Conservation (phyloP, 202 grass and related monocot species). For the Schoenoplectus tabernaemontani region DNA sequence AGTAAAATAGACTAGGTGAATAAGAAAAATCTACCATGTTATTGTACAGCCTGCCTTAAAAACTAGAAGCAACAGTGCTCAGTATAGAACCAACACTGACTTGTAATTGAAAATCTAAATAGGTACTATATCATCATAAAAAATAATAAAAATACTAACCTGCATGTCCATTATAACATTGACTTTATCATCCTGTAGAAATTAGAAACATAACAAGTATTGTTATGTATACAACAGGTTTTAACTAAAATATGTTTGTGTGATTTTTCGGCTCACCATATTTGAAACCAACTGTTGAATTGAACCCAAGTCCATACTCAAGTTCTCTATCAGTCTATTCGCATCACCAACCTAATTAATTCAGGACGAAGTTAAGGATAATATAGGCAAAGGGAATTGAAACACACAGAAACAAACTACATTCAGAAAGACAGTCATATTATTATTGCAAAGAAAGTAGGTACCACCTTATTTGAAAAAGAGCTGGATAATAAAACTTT, state of each 20-base stretch:
- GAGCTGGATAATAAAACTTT: neutral
- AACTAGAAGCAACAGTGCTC: neutral
- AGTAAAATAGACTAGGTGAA: neutral
- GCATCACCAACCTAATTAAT: constrained; percentile 62
- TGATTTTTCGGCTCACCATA: constrained; percentile 42
- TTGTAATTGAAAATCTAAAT: neutral
- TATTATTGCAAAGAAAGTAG: neutral
- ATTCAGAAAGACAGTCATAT: neutral
- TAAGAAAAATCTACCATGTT: neutral
- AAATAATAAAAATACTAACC: constrained; percentile 23
- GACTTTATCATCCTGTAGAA: constrained; percentile 67
- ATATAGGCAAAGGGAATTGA: neutral
- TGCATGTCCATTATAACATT: constrained; percentile 76
- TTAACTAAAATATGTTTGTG: neutral
- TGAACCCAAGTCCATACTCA: constrained; percentile 57
- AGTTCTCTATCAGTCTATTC: constrained; percentile 55
- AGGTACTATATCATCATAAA: neutral
- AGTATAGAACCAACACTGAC: neutral
- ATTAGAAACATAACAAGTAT: neutral
- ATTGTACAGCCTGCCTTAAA: neutral
- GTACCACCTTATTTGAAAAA: neutral
- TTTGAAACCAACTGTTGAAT: constrained; percentile 76
- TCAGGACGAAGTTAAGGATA: neutral
- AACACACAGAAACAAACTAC: neutral
- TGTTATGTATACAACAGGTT: constrained; percentile 16